Conservation (phyloP, 306 rosid species). For the Rosa rugosa region DNA sequence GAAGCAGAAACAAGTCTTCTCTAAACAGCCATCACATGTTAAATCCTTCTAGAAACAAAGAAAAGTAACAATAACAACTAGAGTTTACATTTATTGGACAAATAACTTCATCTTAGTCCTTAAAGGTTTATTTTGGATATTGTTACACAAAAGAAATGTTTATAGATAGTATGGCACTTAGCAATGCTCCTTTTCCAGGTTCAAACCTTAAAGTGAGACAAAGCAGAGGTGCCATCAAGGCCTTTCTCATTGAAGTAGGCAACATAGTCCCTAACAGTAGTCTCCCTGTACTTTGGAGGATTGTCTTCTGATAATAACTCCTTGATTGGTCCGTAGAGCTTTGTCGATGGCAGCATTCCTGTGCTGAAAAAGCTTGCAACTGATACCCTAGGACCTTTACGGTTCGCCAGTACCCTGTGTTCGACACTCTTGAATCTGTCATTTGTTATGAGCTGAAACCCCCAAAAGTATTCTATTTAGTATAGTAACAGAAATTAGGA, state of each 20-base stretch:
- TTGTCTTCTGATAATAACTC: constrained; percentile 8
- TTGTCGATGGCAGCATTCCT: not conserved
- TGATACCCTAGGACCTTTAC: constrained; percentile 9
- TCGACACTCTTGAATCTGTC: constrained; percentile 48
- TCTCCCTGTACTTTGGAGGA: constrained; percentile 16
- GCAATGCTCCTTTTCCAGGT: not conserved
- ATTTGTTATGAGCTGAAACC: constrained; percentile 26
- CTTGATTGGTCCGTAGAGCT: not conserved
- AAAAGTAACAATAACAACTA: too few species aligned
- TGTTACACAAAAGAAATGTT: not conserved
- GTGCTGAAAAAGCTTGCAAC: not conserved
- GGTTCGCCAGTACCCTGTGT: constrained; percentile 32
- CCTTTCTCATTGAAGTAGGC: not conserved
- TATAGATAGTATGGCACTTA: not conserved
- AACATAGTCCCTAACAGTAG: not conserved
- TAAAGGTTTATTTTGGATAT: not conserved
- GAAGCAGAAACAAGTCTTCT: not conserved
- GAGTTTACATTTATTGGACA: not conserved
- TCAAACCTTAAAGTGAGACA: not conserved
- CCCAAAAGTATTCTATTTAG: not conserved
- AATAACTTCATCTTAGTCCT: too few species aligned
- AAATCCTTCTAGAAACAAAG: too few species aligned
- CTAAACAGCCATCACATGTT: not conserved
- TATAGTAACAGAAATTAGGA: not conserved
- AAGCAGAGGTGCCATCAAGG: constrained; percentile 9